phyloP scores from a whole-genome alignment of 139 green algal species.

The Micractinium sp. region DNA sequence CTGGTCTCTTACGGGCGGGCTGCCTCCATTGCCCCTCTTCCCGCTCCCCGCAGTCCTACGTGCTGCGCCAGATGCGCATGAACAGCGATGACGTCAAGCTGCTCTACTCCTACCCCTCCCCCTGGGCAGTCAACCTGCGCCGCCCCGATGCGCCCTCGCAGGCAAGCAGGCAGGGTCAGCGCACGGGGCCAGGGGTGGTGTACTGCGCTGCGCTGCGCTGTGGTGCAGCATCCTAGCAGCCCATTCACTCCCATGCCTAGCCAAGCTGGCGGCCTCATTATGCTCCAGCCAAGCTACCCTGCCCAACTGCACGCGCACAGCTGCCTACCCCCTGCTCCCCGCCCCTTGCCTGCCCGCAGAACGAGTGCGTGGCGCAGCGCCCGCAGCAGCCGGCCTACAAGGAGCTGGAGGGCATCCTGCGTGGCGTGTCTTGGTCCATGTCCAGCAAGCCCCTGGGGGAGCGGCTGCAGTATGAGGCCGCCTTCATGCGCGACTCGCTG shows the following conservation, averaged over 20 bases:
- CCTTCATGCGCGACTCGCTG: conserved; percentile 59
- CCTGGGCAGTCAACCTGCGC: conserved; percentile 65
- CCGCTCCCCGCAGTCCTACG: conserved; percentile 53
- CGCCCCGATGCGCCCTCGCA: neutral
- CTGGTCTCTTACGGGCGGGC: no score
- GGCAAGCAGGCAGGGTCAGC: neutral
- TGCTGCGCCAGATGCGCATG: conserved; percentile 72
- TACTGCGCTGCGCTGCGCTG: no score
- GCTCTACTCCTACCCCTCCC: conserved; percentile 53
- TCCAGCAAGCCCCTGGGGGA: conserved; percentile 63
- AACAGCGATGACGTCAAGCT: conserved; percentile 69
- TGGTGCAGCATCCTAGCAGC: no score
- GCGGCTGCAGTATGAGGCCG: conserved; percentile 58
- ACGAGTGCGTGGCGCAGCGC: conserved; percentile 43
- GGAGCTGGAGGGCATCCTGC: conserved; percentile 69
- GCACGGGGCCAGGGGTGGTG: no score
- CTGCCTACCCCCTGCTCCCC: neutral
- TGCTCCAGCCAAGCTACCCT: no score
- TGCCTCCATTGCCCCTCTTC: neutral
- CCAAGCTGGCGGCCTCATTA: no score
- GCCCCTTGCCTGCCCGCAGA: neutral
- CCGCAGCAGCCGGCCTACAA: conserved; percentile 60
- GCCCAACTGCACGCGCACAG: no score
- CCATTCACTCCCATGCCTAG: no score
- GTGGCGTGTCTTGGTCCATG: conserved; percentile 43